phyloP scores from a whole-genome alignment of 1,139 yeast genomes.

The Hemisphaericaspora subhashii region DNA sequence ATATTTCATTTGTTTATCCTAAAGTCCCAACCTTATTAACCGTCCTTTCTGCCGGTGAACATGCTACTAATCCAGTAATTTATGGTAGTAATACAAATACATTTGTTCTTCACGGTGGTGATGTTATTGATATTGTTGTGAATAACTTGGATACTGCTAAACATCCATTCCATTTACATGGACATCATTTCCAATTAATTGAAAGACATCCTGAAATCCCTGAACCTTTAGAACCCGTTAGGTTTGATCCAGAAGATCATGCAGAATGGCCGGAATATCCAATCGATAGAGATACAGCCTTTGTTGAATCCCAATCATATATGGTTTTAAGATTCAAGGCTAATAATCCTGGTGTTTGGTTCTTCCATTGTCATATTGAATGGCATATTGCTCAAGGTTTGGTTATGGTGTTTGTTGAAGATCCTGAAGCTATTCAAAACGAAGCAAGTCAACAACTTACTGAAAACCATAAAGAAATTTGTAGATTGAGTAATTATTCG shows the following conservation, averaged over 20 bases:
- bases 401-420: conserved; percentile 70
- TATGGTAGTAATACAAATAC: conserved; percentile 72
- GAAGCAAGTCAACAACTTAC: conserved; percentile 37
- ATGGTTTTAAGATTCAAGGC: conserved; percentile 69
- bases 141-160: conserved; percentile 80
- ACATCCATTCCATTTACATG: conserved; percentile 94
- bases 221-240: conserved; percentile 47
- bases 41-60: conserved; percentile 50
- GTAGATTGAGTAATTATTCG: conserved; percentile 45
- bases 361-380: conserved; percentile 92
- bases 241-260: conserved; percentile 49
- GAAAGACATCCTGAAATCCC: conserved; percentile 55
- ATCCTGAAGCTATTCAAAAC: conserved; percentile 56
- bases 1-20: conserved; percentile 60
- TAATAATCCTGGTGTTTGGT: conserved; percentile 89
- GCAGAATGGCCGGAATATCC: conserved; percentile 62
- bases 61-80: conserved; percentile 47
- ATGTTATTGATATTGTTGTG: conserved; percentile 67
- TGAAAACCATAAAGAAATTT: conserved; percentile 47
- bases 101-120: conserved; percentile 59
- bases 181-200: conserved; percentile 76
- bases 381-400: conserved; percentile 94
- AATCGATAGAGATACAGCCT: conserved; percentile 62
- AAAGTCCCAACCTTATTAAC: conserved; percentile 66
- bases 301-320: conserved; percentile 65